Percentiles rank a stretch among this genome's conserved stretches.
These are phyloP conservation scores for Aspergillus sp. DNA, from an alignment of 2,329 filamentous ascomycete species.

Conservation along the genomic window DNA sequence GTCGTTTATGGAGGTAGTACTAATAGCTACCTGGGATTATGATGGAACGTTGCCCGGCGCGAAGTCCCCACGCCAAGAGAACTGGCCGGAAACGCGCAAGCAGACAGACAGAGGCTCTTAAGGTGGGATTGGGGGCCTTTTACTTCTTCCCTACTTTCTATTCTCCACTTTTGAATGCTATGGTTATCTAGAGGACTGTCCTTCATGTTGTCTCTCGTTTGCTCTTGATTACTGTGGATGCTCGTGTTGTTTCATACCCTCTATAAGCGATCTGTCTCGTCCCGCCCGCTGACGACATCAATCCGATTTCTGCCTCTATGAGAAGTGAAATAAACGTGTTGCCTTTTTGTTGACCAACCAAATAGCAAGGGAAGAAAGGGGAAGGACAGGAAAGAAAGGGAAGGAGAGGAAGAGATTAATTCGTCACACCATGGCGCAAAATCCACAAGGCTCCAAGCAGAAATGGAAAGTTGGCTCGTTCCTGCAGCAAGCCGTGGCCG, in stretches of 20 bases:
- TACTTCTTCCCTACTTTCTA: too few species aligned
- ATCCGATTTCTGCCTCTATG: neutral
- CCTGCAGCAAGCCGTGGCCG: conserved; percentile 82
- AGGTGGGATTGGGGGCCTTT: too few species aligned
- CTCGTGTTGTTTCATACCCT: neutral
- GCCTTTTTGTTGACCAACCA: neutral
- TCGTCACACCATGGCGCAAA: conserved; percentile 24
- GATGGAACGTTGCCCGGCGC: neutral
- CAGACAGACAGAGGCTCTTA: neutral
- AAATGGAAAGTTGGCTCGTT: conserved; percentile 64
- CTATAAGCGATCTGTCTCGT: neutral
- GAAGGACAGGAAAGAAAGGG: neutral
- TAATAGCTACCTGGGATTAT: neutral
- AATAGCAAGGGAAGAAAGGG: neutral
- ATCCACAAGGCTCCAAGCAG: conserved; percentile 40
- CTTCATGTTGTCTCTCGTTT: neutral
- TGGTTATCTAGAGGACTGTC: neutral
- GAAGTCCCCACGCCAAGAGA: conserved; percentile 1
- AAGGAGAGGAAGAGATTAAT: neutral
- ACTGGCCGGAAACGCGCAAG: neutral
- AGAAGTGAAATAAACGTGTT: too few species aligned
- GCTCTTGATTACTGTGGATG: neutral
- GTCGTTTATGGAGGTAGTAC: too few species aligned
- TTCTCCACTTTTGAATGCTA: too few species aligned
- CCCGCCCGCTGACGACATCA: neutral